A percentile compares a stretch with the other conserved stretches of the same genome.
phyloP scores from a whole-genome alignment of 495 filamentous ascomycete species.

The Aspergillus olivimuriae region DNA sequence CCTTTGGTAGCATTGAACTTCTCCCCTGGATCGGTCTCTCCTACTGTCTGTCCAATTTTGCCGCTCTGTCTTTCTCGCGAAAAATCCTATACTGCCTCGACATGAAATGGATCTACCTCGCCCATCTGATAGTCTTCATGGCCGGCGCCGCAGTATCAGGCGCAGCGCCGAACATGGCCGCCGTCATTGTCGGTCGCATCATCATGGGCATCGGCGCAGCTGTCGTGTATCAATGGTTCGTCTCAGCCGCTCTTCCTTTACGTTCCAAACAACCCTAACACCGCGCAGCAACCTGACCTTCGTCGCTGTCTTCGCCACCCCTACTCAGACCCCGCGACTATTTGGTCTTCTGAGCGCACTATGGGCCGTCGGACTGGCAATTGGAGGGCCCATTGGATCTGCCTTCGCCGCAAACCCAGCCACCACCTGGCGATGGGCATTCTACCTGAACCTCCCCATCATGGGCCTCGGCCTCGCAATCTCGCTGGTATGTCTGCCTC shows the following conservation, averaged over 20 bases:
- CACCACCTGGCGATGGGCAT: slow-evolving; percentile 54
- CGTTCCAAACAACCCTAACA: not conserved
- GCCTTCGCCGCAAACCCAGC: slow-evolving; percentile 44
- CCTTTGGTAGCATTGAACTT: slow-evolving; percentile 10
- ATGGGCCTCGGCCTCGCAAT: slow-evolving; percentile 39
- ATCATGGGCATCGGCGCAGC: slow-evolving; percentile 35
- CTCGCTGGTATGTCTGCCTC: slow-evolving; percentile 44
- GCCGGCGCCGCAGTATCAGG: slow-evolving; percentile 28
- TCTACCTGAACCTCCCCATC: slow-evolving; percentile 58
- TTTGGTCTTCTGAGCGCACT: slow-evolving; percentile 25
- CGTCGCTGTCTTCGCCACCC: slow-evolving; percentile 34
- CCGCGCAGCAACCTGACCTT: slow-evolving; percentile 27
- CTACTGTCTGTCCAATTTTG: slow-evolving; percentile 8
- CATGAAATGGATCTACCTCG: slow-evolving; percentile 24
- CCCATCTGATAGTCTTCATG: slow-evolving; percentile 21
- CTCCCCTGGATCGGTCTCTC: slow-evolving; percentile 14
- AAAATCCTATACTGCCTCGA: slow-evolving; percentile 21
- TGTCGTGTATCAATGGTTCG: slow-evolving; percentile 41
- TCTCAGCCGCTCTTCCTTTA: not conserved
- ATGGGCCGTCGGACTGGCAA: slow-evolving; percentile 41
- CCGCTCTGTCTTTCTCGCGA: slow-evolving; percentile 3
- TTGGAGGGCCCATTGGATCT: slow-evolving; percentile 48
- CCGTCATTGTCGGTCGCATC: slow-evolving; percentile 28
- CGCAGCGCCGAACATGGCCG: slow-evolving; percentile 20
- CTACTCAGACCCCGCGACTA: slow-evolving; percentile 38